Evolutionary conservation across 2,329 filamentous ascomycete genomes (phyloP).

Genomic region (Verticillium isaacii): DNA sequence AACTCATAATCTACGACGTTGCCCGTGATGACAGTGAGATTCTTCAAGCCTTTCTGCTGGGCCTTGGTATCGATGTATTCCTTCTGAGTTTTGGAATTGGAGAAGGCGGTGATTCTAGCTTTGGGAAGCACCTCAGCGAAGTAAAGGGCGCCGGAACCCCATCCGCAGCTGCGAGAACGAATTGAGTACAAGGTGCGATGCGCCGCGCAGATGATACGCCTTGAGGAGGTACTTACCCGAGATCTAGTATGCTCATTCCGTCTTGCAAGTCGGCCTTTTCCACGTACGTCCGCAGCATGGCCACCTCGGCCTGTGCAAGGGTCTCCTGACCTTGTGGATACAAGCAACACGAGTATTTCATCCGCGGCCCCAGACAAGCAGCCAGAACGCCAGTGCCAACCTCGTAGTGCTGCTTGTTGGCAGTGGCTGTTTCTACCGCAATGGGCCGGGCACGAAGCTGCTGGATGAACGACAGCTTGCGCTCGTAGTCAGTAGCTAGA

Average conservation of each 20-base stretch:
- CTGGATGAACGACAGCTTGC: slow-evolving; percentile 61
- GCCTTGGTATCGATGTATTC: slow-evolving; percentile 59
- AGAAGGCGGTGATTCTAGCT: slow-evolving; percentile 60
- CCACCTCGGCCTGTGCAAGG: slow-evolving; percentile 61
- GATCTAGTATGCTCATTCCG: slow-evolving; percentile 57
- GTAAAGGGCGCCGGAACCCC: slow-evolving; percentile 62
- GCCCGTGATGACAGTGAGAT: slow-evolving; percentile 61
- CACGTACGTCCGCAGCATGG: slow-evolving; percentile 61
- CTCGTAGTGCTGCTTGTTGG: slow-evolving; percentile 70
- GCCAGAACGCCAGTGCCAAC: slow-evolving; percentile 61
- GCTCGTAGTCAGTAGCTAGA: slow-evolving; percentile 45
- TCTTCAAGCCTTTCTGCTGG: slow-evolving; percentile 48
- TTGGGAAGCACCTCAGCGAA: slow-evolving; percentile 62
- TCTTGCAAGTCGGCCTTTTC: slow-evolving; percentile 54
- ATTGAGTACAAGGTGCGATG: slow-evolving; percentile 3
- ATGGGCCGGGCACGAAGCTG: slow-evolving; percentile 57
- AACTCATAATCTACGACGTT: slow-evolving; percentile 65
- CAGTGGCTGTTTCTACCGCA: slow-evolving; percentile 60
- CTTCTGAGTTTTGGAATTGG: slow-evolving; percentile 66
- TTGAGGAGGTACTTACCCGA: slow-evolving; percentile 40
- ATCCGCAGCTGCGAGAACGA: slow-evolving; percentile 50
- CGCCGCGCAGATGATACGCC: background rate
- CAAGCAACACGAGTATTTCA: slow-evolving; percentile 68
- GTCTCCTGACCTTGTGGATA: slow-evolving; percentile 60
- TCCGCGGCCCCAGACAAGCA: slow-evolving; percentile 59